Base-by-base conservation (phyloP, 345 rosid genomes). In the Arabis hirsuta region DNA sequence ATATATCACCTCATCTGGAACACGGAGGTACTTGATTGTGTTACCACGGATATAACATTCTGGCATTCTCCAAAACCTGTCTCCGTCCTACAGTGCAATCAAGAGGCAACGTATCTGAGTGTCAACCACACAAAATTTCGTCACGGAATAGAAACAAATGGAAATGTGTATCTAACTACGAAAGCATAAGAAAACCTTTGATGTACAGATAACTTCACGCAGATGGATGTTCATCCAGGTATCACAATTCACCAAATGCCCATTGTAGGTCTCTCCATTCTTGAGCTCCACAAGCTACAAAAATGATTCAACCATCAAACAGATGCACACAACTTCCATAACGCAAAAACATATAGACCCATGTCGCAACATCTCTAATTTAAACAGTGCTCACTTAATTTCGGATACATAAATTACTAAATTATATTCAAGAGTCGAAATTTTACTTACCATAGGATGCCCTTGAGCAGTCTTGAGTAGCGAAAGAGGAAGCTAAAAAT, bases 221-320 rank as follows among this genome's bases (percentile, higher is more conserved):
- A 94, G 91, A 80, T 94, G 98, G 50, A 94, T 91, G 81, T 94
- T 94, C 98, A 94, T 94, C 98, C 97, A 91, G 32, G 97, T 88
- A 67, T 94, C 98, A 45, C 97, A 94, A 78, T 94, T 94, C 48
- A 94, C 98, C 72, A 94, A 78, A 81, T 94, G 98, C 20, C 98
- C 98, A 81, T 94, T 94, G 61, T 91, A 94, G 12, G 98, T 96
- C 82, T 96, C 98, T 50, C 99, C 99, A 74, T 92, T 95, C 83
- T 92, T 90, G 76, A 95, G 81, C 77, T 95, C 99, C 63, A 95
- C 96, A 82, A 95, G 80, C 99, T 92, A 79, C 63, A 52, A 66
- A 74, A 70, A 73, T 4, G 31, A 38, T 78, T 57, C 55, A 71
- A 80, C 19, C 53, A 51, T 10, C 19, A 26, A 47, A 43, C 14